phyloP scores from a whole-genome alignment of 306 rosid genomes.

The Trifolium repens region DNA sequence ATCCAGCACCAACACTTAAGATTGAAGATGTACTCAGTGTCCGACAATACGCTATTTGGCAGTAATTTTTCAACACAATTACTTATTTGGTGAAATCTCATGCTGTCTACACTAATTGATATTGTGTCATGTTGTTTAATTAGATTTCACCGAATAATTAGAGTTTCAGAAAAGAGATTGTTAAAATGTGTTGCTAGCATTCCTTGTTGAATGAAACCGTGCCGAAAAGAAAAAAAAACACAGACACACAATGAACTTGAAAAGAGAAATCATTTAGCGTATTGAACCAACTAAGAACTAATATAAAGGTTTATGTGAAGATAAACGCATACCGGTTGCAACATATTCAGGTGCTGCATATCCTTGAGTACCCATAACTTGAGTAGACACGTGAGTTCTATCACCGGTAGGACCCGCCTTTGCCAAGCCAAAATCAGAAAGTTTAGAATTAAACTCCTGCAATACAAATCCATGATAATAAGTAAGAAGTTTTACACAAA shows the following conservation, averaged over 20 bases:
- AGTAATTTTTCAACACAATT: not conserved
- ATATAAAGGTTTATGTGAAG: constrained; percentile 44
- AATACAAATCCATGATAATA: constrained; percentile 33
- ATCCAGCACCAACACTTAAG: not conserved
- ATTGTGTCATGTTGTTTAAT: not conserved
- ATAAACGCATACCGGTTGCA: constrained; percentile 74
- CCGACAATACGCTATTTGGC: not conserved
- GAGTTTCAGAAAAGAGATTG: not conserved
- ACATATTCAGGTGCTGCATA: constrained; percentile 98
- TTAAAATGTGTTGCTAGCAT: not conserved
- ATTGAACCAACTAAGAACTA: constrained; percentile 42
- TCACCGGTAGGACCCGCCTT: constrained; percentile 98
- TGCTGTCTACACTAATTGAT: not conserved
- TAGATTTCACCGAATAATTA: not conserved
- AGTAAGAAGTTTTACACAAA: constrained; percentile 32
- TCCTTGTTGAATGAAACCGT: not conserved
- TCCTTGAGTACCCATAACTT: constrained; percentile 94
- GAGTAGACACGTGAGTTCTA: constrained; percentile 94
- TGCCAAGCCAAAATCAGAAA: constrained; percentile 97
- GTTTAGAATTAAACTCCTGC: constrained; percentile 87
- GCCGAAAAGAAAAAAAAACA: not conserved
- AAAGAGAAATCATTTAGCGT: no score
- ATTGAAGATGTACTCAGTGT: not conserved
- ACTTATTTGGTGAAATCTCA: not conserved
- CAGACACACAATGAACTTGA: not conserved